These are phyloP conservation scores for Rhodamnia argentea DNA, from an alignment of 345 rosid genomes.

Conservation along the genomic window DNA sequence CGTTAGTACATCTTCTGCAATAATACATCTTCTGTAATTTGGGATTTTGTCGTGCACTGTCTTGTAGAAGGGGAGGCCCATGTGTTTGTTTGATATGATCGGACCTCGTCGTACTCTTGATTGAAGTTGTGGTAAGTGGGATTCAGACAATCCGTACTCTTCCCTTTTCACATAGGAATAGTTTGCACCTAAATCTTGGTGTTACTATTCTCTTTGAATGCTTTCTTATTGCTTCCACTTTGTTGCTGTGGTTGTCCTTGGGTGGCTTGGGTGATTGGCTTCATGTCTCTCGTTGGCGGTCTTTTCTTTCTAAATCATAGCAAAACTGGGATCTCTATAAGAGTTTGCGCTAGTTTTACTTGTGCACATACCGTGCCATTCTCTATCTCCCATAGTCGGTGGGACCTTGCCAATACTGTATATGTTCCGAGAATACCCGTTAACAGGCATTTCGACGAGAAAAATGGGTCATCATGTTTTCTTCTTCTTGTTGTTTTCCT, in stretches of 20 bases:
- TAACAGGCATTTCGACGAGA: not conserved
- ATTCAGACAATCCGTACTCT: not conserved
- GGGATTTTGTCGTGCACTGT: not conserved
- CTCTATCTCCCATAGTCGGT: not conserved
- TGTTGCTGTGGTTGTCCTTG: not conserved
- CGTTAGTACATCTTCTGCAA: not conserved
- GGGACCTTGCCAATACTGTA: not conserved
- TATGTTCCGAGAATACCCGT: not conserved
- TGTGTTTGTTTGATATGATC: not conserved
- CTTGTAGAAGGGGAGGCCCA: not conserved
- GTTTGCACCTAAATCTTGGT: not conserved
- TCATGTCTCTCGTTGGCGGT: not conserved
- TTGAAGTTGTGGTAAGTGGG: too few species aligned
- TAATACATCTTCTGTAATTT: not conserved
- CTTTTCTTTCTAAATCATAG: not conserved
- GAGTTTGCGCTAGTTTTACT: not conserved
- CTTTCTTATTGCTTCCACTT: not conserved
- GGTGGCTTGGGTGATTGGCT: not conserved
- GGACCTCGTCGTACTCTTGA: not conserved
- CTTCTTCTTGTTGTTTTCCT: too few species aligned
- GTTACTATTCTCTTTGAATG: not conserved
- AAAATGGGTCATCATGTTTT: not conserved
- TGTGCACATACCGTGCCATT: not conserved
- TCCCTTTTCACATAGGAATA: not conserved
- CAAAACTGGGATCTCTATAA: not conserved